Evolutionary conservation across 2,329 filamentous ascomycete genomes (phyloP).

Genomic region (Colletotrichum graminicola): DNA sequence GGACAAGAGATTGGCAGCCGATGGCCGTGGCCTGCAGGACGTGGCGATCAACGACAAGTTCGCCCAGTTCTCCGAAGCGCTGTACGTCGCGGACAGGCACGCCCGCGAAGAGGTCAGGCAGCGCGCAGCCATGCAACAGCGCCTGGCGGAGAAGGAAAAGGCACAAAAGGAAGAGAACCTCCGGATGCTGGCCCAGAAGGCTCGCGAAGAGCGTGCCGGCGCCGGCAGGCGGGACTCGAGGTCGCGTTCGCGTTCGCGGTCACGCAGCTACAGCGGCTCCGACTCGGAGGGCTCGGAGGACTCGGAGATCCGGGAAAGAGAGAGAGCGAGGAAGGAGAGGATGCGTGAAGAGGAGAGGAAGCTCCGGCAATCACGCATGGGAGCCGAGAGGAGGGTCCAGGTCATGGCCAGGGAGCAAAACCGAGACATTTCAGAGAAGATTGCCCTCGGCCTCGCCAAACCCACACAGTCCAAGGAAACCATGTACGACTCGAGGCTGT

Average conservation of each 20-base stretch:
- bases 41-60: conserved; percentile 99
- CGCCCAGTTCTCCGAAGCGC: conserved; percentile 91
- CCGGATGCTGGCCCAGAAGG: conserved; percentile 88
- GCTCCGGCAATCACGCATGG: conserved; percentile 94
- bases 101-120: conserved; percentile 96
- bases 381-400: conserved; percentile 89
- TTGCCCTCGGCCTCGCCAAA: conserved; percentile 93
- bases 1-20: conserved; percentile 94
- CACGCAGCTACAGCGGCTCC: conserved; percentile 66
- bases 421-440: conserved; percentile 96
- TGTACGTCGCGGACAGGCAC: conserved; percentile 94
- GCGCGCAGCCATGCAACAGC: conserved; percentile 93
- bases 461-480: conserved; percentile 91
- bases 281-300: conserved; percentile 70
- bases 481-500: conserved; percentile 97
- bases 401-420: conserved; percentile 96
- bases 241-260: conserved; percentile 55
- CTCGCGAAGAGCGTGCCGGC: conserved; percentile 81
- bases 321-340: conserved; percentile 81
- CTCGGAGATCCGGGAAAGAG: conserved; percentile 79
- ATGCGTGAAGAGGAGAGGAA: conserved; percentile 89
- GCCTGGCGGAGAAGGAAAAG: conserved; percentile 96
- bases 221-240: conserved; percentile 59
- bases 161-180: conserved; percentile 92
- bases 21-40: conserved; percentile 92